Percentiles rank a stretch among this genome's conserved stretches.
Conservation (phyloP, 2,329 filamentous ascomycete species). For the Diaporthe nobilis region DNA sequence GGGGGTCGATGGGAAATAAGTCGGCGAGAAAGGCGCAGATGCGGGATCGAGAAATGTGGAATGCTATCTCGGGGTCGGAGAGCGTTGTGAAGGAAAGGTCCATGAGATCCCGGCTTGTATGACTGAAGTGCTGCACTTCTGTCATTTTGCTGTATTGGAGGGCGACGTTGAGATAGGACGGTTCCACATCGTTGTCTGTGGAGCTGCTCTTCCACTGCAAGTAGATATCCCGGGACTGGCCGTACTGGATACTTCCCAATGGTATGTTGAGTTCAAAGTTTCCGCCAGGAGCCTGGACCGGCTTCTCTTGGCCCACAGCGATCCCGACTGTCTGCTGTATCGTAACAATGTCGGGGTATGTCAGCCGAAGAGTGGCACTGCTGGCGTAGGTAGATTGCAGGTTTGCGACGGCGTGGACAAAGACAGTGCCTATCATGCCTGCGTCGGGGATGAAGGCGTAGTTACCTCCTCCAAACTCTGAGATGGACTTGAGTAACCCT, state of each 20-base stretch:
- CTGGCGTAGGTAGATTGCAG: constrained; percentile 71
- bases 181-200: constrained; percentile 19
- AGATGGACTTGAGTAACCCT: constrained; percentile 71
- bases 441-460: constrained; percentile 74
- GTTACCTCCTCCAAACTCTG: constrained; percentile 69
- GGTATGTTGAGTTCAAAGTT: constrained; percentile 53
- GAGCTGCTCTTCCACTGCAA: constrained; percentile 53
- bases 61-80: constrained; percentile 56
- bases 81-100: constrained; percentile 46
- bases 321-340: constrained; percentile 58
- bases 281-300: constrained; percentile 36
- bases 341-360: constrained; percentile 53
- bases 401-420: constrained; percentile 73
- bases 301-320: constrained; percentile 51
- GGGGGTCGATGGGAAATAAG: constrained; percentile 56
- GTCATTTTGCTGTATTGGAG: constrained; percentile 54
- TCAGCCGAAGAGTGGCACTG: constrained; percentile 59
- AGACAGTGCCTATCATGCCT: constrained; percentile 74
- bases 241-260: constrained; percentile 70
- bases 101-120: constrained; percentile 42
- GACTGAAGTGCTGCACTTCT: constrained; percentile 27
- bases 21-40: constrained; percentile 65
- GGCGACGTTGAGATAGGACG: constrained; percentile 50
- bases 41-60: constrained; percentile 65
- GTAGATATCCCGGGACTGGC: constrained; percentile 71